Evolutionary conservation across 129 eudicot genomes (phyloP), one percentile per base, ranked within the genome.

Genomic region (Gnaphalium uliginosum): DNA sequence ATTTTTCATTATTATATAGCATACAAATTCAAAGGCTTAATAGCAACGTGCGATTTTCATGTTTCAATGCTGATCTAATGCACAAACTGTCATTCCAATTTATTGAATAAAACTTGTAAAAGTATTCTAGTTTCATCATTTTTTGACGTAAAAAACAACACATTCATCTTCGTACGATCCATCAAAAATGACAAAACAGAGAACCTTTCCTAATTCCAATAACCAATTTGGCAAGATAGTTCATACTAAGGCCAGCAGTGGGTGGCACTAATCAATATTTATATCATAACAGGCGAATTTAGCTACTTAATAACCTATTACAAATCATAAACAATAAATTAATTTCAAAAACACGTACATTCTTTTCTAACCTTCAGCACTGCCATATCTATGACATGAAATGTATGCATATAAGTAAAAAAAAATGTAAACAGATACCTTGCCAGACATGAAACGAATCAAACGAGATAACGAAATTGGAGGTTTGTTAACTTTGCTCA

Each of bases 401-500:
- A 10, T 8, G 13, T 6, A 46, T 14, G 53, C 5, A 43, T n/a
- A 50, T 3, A 41, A 41, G 4, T 5, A 50, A 17, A 18, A 4
- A 53, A 56, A 6, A 60, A 11, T 1, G 2, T 13, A 66, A 73
- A 25, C 35, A 27, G 67, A n/a, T 43, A 83, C 90, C 87, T 86
- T 86, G 24, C 86, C 90, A 0, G 79, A n/a, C 87, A 83, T 83
- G 77, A 68, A 83, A 8, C 85, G 87, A 62, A 83, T 37, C 71
- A 86, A 29, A 6, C 90, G 81, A 59, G 90, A 86, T 8, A 86
- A 85, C 5, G 90, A 83, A 30, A 86, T 67, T 13, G 87, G 85
- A 29, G 90, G 87, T 83, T 86, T 86, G 75, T 86, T 83, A 39
- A 84, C 66, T 73, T 86, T 86, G 80, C 85, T 80, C 90, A 86